Percentiles rank a stretch among this genome's conserved stretches.
These are phyloP conservation scores for Penicillium tannophilum DNA, from an alignment of 495 filamentous ascomycete genomes.

Conservation along the genomic window DNA sequence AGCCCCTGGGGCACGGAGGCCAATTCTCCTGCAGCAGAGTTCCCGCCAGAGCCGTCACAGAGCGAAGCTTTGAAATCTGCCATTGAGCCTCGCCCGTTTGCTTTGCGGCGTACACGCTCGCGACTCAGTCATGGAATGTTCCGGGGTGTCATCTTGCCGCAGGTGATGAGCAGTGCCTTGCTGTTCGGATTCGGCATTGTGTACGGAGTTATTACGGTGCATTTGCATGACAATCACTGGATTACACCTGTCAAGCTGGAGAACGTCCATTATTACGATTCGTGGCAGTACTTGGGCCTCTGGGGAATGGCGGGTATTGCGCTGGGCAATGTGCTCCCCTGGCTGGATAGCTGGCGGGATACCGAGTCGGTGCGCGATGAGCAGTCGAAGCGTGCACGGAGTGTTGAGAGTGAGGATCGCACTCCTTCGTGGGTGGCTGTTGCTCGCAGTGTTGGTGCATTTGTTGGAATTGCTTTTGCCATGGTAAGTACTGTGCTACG, in stretches of 20 bases:
- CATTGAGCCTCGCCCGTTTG: conserved; percentile 32
- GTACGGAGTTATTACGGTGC: conserved; percentile 85
- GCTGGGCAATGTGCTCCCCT: conserved; percentile 79
- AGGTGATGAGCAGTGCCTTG: conserved; percentile 57
- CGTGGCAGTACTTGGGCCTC: conserved; percentile 69
- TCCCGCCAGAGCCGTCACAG: conserved; percentile 31
- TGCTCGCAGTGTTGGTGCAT: conserved; percentile 86
- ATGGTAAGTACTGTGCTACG: conserved; percentile 62
- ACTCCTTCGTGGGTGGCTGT: conserved; percentile 76
- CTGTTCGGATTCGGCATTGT: conserved; percentile 81
- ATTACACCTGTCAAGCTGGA: conserved; percentile 65
- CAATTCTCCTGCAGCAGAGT: conserved; percentile 53
- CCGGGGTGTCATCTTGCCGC: conserved; percentile 46
- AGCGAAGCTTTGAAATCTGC: conserved; percentile 28
- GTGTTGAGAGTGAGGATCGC: conserved; percentile 33
- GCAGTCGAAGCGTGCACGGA: conserved; percentile 24
- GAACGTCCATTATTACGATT: conserved; percentile 57
- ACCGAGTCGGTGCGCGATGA: conserved; percentile 26
- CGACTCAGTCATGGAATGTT: conserved; percentile 46
- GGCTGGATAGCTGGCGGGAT: conserved; percentile 72
- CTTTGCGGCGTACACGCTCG: conserved; percentile 38
- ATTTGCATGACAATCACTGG: conserved; percentile 71
- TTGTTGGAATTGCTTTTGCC: conserved; percentile 94
- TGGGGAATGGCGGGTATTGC: conserved; percentile 82
- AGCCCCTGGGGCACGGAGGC: conserved; percentile 73